These are phyloP conservation scores for Emericellopsis atlantica DNA, from an alignment of 2,329 filamentous ascomycete species.

Conservation along the genomic window DNA sequence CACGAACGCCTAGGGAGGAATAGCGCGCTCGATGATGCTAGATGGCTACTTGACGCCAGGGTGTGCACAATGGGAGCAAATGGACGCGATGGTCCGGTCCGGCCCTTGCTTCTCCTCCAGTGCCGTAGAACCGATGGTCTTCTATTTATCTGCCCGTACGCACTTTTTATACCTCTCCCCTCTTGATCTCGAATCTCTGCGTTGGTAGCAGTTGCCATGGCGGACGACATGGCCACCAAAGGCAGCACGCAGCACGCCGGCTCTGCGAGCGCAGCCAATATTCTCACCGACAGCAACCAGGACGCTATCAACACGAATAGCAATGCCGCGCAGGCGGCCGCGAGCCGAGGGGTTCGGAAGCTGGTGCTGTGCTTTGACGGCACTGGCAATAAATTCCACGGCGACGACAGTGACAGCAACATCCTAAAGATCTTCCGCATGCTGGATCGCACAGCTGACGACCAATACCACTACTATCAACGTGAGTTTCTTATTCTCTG, in stretches of 20 bases:
- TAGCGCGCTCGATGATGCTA: no score
- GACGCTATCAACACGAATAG: constrained; percentile 2
- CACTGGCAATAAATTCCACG: constrained; percentile 51
- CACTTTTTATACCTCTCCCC: no score
- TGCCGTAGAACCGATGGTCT: no score
- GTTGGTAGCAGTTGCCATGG: not conserved
- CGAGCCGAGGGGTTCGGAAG: constrained; percentile 21
- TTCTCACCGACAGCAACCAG: not conserved
- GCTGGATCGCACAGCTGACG: constrained; percentile 48
- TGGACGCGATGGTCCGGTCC: no score
- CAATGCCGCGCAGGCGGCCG: constrained; percentile 1
- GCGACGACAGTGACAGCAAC: constrained; percentile 50
- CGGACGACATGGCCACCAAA: no score
- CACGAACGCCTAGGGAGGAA: no score
- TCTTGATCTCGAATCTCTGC: no score
- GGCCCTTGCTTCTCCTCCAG: no score
- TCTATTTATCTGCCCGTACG: no score
- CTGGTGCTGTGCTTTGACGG: constrained; percentile 51
- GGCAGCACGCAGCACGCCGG: not conserved
- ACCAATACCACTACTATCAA: constrained; percentile 54
- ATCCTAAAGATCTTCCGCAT: constrained; percentile 62
- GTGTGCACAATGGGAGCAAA: no score
- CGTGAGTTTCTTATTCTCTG: constrained; percentile 23
- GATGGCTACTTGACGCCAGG: no score
- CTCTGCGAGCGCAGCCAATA: not conserved